phyloP scores from a whole-genome alignment of 2,329 filamentous ascomycete species.

The Sclerotiophoma versabilis region DNA sequence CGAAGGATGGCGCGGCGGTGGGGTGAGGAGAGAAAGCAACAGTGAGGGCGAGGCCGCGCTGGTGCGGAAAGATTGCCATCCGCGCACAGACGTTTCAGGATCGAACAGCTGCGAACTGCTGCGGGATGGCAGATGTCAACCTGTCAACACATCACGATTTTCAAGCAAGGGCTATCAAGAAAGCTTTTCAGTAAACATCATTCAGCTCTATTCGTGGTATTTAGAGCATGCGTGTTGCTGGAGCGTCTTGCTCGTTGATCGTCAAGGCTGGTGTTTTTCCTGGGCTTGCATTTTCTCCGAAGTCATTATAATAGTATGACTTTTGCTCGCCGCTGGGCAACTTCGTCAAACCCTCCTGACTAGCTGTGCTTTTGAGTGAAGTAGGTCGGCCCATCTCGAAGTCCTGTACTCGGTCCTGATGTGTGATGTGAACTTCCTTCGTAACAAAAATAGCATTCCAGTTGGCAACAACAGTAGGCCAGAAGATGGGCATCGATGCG shows the following conservation, averaged over 20 bases:
- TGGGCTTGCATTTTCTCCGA: slow-evolving; percentile 12
- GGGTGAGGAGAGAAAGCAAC: slow-evolving; percentile 6
- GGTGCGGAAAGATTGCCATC: slow-evolving; percentile 19
- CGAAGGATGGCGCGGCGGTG: slow-evolving; percentile 11
- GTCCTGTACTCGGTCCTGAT: slow-evolving; percentile 27
- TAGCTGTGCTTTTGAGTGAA: slow-evolving; percentile 31
- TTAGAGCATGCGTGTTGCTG: neutral
- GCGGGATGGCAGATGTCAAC: slow-evolving; percentile 3
- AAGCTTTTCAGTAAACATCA: neutral
- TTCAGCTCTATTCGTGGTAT: neutral
- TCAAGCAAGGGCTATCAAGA: neutral
- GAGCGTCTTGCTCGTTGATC: neutral
- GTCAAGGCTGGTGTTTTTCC: slow-evolving; percentile 8
- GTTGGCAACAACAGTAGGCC: slow-evolving; percentile 41
- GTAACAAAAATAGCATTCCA: slow-evolving; percentile 44
- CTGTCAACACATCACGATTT: neutral
- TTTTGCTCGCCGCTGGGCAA: slow-evolving; percentile 12
- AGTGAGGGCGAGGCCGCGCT: slow-evolving; percentile 3
- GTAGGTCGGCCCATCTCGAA: slow-evolving; percentile 30
- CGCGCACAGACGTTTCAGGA: slow-evolving; percentile 18
- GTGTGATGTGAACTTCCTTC: slow-evolving; percentile 42
- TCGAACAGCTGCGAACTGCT: neutral
- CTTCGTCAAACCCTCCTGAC: slow-evolving; percentile 32
- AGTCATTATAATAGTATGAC: slow-evolving; percentile 19
- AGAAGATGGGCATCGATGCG: slow-evolving; percentile 49